phyloP scores from a whole-genome alignment of 495 filamentous ascomycete genomes.

The Xylaria cubensis region DNA sequence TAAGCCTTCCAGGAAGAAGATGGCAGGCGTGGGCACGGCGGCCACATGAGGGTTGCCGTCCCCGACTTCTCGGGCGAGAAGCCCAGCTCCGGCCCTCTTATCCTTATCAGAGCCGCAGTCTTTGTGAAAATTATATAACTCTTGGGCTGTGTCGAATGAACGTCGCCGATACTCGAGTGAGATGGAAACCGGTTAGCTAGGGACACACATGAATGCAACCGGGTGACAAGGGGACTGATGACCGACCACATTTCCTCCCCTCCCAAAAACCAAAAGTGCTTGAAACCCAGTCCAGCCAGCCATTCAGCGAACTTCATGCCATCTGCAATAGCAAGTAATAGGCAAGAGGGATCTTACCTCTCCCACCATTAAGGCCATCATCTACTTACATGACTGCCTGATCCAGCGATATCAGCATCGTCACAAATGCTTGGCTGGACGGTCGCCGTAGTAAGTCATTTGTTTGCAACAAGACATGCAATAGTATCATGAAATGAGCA shows the following conservation, averaged over 20 bases:
- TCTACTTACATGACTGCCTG: conserved; percentile 13
- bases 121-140: not conserved
- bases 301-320: not conserved
- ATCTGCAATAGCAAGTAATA: conserved; percentile 6
- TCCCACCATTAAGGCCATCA: conserved; percentile 9
- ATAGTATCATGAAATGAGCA: not conserved
- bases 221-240: conserved; percentile 13
- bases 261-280: not conserved
- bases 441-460: conserved; percentile 21
- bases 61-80: not conserved
- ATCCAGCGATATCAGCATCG: conserved; percentile 20
- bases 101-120: conserved; percentile 22
- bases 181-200: not conserved
- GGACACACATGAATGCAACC: conserved; percentile 8
- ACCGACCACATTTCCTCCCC: not conserved
- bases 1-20: not conserved
- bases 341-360: conserved; percentile 4
- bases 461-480: conserved; percentile 8
- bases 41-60: conserved; percentile 3
- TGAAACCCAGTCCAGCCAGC: conserved; percentile 6
- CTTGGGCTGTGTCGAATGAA: not conserved
- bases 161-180: not conserved
- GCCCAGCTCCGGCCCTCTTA: not conserved
- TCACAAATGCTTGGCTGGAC: conserved; percentile 20
- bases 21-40: not conserved